Evolutionary conservation across 768 basidiomycete genomes (phyloP).

Genomic region (Floccularia luteovirens): DNA sequence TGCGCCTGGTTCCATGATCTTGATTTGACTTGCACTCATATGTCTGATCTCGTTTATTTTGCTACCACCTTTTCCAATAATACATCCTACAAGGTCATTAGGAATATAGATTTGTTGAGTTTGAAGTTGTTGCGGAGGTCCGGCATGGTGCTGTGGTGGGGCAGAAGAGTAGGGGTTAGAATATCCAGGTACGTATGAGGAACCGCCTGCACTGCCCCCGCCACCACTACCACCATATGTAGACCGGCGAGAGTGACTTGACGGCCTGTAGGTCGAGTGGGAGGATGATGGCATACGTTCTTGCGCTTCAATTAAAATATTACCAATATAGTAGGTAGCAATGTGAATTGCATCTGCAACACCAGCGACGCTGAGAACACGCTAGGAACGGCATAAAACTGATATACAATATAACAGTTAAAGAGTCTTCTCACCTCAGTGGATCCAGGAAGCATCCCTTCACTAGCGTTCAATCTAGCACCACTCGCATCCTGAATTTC

Average conservation of each 20-base stretch:
- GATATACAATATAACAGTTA: not conserved
- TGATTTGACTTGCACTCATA: constrained; percentile 93
- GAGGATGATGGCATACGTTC: constrained; percentile 71
- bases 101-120: constrained; percentile 99
- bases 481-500: constrained; percentile 99
- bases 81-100: constrained; percentile 92
- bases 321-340: constrained; percentile 98
- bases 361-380: constrained; percentile 94
- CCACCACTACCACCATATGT: constrained; percentile 14
- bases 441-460: constrained; percentile 98
- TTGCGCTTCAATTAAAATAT: constrained; percentile 91
- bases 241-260: constrained; percentile 43
- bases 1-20: constrained; percentile 97
- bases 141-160: constrained; percentile 35
- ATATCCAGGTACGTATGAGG: constrained; percentile 69
- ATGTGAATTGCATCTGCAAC: constrained; percentile 99
- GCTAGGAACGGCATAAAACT: constrained; percentile 37
- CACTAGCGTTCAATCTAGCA: constrained; percentile 91
- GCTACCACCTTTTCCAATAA: constrained; percentile 96
- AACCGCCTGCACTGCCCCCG: constrained; percentile 24
- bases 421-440: constrained; percentile 70
- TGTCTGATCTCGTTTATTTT: constrained; percentile 99
- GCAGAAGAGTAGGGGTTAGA: constrained; percentile 38
- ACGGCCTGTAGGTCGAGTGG: constrained; percentile 63
- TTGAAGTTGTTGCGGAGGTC: constrained; percentile 72